Base-by-base conservation (phyloP, 2,329 filamentous ascomycete species). In the Decorospora gaudefroyi region DNA sequence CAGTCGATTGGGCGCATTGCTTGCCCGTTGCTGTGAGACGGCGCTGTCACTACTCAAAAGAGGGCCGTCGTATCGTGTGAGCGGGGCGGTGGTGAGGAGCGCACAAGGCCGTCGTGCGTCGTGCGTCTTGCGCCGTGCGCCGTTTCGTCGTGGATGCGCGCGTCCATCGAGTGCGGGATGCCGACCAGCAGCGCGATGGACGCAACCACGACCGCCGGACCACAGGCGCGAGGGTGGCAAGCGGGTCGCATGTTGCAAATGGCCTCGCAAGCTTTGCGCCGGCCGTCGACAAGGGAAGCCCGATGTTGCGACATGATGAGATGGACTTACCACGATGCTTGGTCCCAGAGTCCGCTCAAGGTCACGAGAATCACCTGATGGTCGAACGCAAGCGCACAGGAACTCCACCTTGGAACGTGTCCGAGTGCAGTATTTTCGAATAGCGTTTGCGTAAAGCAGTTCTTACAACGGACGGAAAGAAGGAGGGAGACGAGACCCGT, bases 11-110 rank as follows among this genome's bases (percentile, higher is more conserved):
- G 57, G 49, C 56, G 62, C 54, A 52, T 55, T 54, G 55, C 61
- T 55, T 61, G 61, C 50, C 49, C 50, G 50, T 61, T 37, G 60
- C 54, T 60, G 68, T 68, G 62, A 50, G 59, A 70, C 68, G 57
- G 48, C 58, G 61, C 65, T 68, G 68, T 69, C 65, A 69, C 55
- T 57, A 52, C 64, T 65, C 52, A 50, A 64, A 61, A 50, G 46
- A 57, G 51, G 46, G 42, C 34, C 42, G 53, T 61, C 49, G 58
- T 48, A 63, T 62, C 52, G 56, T 58, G 59, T 52, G 46, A 53
- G 53, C 29, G 36, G 44, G 43, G 47, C 48, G 49, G 49, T 51
- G 23, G 57, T 44, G 45, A 41, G 45, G 46, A 59, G 57, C 29
- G 53, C 53, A 68, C 60, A 60, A 60, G 53, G 55, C 58, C 47